Conservation (phyloP, 2,329 filamentous ascomycete species). For the Aspergillus thermomutatus region DNA sequence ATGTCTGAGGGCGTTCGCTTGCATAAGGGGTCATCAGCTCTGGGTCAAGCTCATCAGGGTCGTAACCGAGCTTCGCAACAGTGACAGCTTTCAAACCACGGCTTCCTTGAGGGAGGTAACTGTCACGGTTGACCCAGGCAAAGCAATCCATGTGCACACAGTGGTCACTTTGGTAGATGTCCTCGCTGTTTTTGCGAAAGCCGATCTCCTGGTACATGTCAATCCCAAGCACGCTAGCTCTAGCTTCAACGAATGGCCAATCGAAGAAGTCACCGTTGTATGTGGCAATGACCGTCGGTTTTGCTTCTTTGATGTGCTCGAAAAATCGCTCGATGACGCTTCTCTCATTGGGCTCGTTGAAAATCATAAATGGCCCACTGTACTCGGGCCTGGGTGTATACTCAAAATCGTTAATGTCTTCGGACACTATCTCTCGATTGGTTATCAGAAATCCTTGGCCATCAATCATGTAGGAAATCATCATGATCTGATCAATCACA, state of each 20-base stretch:
- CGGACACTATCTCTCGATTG: constrained; percentile 94
- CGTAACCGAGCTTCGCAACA: constrained; percentile 95
- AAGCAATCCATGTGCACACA: constrained; percentile 99
- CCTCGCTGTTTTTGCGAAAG: constrained; percentile 90
- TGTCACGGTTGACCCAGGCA: constrained; percentile 98
- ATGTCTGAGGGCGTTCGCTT: constrained; percentile 81
- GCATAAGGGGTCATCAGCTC: constrained; percentile 94
- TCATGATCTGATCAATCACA: constrained; percentile 95
- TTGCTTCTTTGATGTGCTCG: constrained; percentile 87
- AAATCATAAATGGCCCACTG: constrained; percentile 91
- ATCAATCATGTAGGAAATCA: constrained; percentile 99
- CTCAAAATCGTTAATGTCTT: constrained; percentile 96
- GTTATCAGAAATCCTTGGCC: constrained; percentile 97
- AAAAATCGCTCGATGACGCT: constrained; percentile 87
- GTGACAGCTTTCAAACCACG: constrained; percentile 96
- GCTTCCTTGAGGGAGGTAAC: constrained; percentile 94
- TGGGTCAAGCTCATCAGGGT: constrained; percentile 94
- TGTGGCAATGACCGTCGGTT: constrained; percentile 96
- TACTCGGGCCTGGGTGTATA: constrained; percentile 98
- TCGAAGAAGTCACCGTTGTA: constrained; percentile 99
- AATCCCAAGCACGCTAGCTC: constrained; percentile 90
- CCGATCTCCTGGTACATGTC: constrained; percentile 99
- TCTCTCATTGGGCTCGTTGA: constrained; percentile 96
- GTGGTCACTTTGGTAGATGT: constrained; percentile 94
- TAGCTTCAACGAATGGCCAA: constrained; percentile 96